A percentile compares a stretch with the other conserved stretches of the same genome.
Conservation (phyloP, 2,329 filamentous ascomycete species). For the Xylaria sp. region DNA sequence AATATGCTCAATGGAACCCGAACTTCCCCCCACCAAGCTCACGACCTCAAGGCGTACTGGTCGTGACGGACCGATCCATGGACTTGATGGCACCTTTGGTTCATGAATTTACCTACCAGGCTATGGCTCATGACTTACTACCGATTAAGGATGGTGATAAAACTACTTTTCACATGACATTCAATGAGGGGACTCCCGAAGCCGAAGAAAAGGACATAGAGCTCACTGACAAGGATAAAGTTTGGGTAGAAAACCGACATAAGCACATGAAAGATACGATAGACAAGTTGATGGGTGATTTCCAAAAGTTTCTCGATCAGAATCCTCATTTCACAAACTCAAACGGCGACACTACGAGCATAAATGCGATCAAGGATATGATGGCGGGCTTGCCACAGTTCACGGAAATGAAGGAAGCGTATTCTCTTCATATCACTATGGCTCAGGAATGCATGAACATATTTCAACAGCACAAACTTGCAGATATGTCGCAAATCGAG, state of each 20-base stretch:
- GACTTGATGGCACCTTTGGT: conserved; percentile 87
- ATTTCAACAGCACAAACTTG: conserved; percentile 85
- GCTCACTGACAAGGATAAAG: conserved; percentile 87
- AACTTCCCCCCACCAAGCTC: conserved; percentile 84
- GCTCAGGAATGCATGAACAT: conserved; percentile 96
- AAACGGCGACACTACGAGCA: conserved; percentile 73
- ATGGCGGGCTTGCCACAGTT: conserved; percentile 93
- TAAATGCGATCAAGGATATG: conserved; percentile 98
- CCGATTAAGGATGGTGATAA: conserved; percentile 90
- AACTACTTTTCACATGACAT: conserved; percentile 80
- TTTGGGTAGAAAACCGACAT: conserved; percentile 96
- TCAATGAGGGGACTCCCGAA: conserved; percentile 77
- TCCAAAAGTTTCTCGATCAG: conserved; percentile 88
- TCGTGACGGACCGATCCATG: conserved; percentile 93
- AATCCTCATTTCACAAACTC: conserved; percentile 92
- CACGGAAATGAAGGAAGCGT: conserved; percentile 93
- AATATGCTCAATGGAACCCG: conserved; percentile 84
- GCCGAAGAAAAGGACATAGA: conserved; percentile 90
- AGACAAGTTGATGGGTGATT: conserved; percentile 90
- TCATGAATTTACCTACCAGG: conserved; percentile 98
- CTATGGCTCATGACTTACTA: conserved; percentile 95
- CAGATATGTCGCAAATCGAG: conserved; percentile 87
- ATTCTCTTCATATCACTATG: conserved; percentile 95
- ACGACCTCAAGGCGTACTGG: conserved; percentile 81
- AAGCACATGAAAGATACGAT: conserved; percentile 98